These are phyloP conservation scores for Fusarium napiforme DNA, from an alignment of 2,329 filamentous ascomycete genomes.

Conservation along the genomic window DNA sequence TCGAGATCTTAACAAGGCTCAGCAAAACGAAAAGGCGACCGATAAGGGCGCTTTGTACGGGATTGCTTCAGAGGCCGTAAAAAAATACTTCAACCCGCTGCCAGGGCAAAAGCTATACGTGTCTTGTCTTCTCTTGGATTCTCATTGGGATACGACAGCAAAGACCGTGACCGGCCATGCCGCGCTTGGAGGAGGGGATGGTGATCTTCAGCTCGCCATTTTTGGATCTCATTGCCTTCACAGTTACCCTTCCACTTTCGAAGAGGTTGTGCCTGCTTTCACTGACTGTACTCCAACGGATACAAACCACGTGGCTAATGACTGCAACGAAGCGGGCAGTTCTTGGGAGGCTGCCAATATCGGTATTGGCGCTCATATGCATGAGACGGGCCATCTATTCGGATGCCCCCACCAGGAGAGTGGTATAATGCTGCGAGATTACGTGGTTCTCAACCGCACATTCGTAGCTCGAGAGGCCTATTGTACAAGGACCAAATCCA, in stretches of 20 bases:
- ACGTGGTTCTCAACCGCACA: slow-evolving; percentile 83
- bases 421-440: slow-evolving; percentile 93
- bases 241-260: slow-evolving; percentile 87
- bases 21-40: slow-evolving; percentile 77
- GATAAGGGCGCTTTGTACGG: slow-evolving; percentile 79
- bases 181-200: slow-evolving; percentile 79
- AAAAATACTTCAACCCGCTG: slow-evolving; percentile 77
- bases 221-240: slow-evolving; percentile 94
- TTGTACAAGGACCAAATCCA: slow-evolving; percentile 86
- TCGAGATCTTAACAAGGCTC: slow-evolving; percentile 78
- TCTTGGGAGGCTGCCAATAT: slow-evolving; percentile 97
- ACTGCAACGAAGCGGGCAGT: slow-evolving; percentile 86
- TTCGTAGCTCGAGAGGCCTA: slow-evolving; percentile 86
- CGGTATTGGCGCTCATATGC: slow-evolving; percentile 91
- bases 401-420: slow-evolving; percentile 90
- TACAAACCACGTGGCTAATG: slow-evolving; percentile 81
- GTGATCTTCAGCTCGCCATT: slow-evolving; percentile 83
- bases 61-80: slow-evolving; percentile 82
- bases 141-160: slow-evolving; percentile 82
- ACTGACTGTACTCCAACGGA: slow-evolving; percentile 92
- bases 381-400: slow-evolving; percentile 90
- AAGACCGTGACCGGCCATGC: slow-evolving; percentile 83
- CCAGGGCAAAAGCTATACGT: slow-evolving; percentile 89
- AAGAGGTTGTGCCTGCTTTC: slow-evolving; percentile 90
- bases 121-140: slow-evolving; percentile 85